A percentile compares a stretch with the other conserved stretches of the same genome.
These are phyloP conservation scores for Yarrowia sp. DNA, from an alignment of 805 yeast genomes.

Conservation along the genomic window DNA sequence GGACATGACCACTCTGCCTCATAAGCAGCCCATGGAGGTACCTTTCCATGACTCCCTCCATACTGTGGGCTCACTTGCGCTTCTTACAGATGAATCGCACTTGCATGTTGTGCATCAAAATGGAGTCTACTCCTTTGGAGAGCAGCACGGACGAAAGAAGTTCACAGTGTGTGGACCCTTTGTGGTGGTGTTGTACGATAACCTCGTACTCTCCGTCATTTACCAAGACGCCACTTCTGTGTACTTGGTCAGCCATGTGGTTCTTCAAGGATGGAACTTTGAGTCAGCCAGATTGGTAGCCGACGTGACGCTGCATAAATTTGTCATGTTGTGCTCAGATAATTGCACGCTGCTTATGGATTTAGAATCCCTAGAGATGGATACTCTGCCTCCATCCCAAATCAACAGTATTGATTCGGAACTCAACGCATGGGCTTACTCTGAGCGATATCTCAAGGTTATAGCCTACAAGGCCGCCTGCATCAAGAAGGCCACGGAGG, in stretches of 20 bases:
- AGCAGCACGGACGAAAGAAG: conserved; percentile 3
- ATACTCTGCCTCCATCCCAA: conserved; percentile 14
- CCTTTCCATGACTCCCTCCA: background rate
- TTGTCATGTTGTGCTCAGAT: conserved; percentile 24
- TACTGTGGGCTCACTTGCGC: conserved; percentile 6
- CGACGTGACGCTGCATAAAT: conserved; percentile 23
- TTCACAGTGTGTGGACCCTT: conserved; percentile 15
- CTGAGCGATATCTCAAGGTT: conserved; percentile 16
- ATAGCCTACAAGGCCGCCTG: conserved; percentile 11
- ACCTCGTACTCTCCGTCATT: background rate
- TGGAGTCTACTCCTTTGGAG: conserved; percentile 21
- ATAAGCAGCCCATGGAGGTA: conserved; percentile 2
- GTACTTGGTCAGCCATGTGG: conserved; percentile 13
- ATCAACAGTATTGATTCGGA: conserved; percentile 20
- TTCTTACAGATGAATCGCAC: conserved; percentile 4
- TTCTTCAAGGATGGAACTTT: conserved; percentile 7
- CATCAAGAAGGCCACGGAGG: conserved; percentile 16
- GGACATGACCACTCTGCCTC: background rate
- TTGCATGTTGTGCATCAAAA: conserved; percentile 12
- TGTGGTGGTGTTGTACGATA: conserved; percentile 12
- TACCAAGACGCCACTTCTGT: conserved; percentile 7
- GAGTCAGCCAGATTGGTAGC: conserved; percentile 13
- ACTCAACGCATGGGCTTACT: conserved; percentile 23
- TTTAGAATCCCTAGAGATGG: conserved; percentile 11
- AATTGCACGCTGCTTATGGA: conserved; percentile 16